Percentiles rank a stretch among this genome's conserved stretches.
These are phyloP conservation scores for Sporothrix phasma DNA, from an alignment of 2,329 filamentous ascomycete genomes.

Conservation along the genomic window DNA sequence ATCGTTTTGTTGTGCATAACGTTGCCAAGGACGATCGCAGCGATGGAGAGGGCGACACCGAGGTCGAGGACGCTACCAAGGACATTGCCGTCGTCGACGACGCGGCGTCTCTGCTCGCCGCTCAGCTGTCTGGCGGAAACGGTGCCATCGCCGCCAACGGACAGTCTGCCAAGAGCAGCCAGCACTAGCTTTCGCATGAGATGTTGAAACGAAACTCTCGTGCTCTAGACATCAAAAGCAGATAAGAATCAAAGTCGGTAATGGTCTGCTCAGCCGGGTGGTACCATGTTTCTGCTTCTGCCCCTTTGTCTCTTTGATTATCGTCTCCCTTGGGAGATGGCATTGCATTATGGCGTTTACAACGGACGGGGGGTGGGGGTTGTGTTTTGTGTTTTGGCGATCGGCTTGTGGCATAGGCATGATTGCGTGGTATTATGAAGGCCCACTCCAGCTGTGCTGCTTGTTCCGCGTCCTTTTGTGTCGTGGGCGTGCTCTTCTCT, in stretches of 20 bases:
- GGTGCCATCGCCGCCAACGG: slow-evolving; percentile 22
- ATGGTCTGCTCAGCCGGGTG: not conserved
- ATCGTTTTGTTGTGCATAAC: slow-evolving; percentile 54
- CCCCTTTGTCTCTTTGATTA: not conserved
- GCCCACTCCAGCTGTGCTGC: not conserved
- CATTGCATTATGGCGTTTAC: slow-evolving; percentile 16
- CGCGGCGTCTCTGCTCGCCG: not conserved
- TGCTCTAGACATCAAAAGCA: too few species aligned
- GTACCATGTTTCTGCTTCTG: not conserved
- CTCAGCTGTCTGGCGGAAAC: slow-evolving; percentile 17
- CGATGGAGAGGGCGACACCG: slow-evolving; percentile 56
- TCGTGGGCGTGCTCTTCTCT: too few species aligned
- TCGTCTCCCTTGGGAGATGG: not conserved
- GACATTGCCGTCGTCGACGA: slow-evolving; percentile 13
- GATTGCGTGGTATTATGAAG: not conserved
- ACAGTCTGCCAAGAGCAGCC: not conserved
- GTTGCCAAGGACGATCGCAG: slow-evolving; percentile 61
- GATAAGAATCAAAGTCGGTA: not conserved
- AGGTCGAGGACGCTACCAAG: slow-evolving; percentile 31
- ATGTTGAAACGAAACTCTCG: too few species aligned
- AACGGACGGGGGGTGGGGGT: not conserved
- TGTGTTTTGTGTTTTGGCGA: not conserved
- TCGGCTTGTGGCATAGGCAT: not conserved
- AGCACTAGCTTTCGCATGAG: not conserved
- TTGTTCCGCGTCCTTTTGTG: too few species aligned